phyloP scores from a whole-genome alignment of 2,329 filamentous ascomycete genomes.

The Aspergillus sp. region DNA sequence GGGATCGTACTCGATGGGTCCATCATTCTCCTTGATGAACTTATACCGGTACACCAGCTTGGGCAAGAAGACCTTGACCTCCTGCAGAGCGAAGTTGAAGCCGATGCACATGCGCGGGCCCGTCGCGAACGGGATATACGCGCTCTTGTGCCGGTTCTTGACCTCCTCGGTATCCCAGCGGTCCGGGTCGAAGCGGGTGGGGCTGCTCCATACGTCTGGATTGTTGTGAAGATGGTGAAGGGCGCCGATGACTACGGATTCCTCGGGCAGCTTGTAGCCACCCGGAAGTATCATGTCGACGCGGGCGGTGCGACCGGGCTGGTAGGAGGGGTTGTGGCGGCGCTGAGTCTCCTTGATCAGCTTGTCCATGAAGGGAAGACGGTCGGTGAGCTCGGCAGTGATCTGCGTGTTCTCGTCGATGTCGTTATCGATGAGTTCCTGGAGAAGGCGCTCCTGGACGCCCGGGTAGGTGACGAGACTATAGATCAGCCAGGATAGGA shows the following conservation, averaged over 20 bases:
- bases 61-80: conserved; percentile 57
- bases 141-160: conserved; percentile 51
- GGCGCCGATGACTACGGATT: conserved; percentile 54
- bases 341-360: conserved; percentile 60
- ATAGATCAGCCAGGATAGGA: conserved; percentile 60
- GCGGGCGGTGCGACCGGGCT: conserved; percentile 58
- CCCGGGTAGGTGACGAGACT: conserved; percentile 53
- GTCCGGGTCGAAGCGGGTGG: conserved; percentile 58
- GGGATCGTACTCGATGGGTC: conserved; percentile 40
- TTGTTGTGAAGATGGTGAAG: conserved; percentile 51
- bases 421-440: conserved; percentile 55
- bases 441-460: conserved; percentile 56
- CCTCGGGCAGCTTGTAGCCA: conserved; percentile 56
- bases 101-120: conserved; percentile 61
- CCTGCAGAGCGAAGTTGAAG: conserved; percentile 63
- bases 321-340: conserved; percentile 60
- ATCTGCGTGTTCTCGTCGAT: conserved; percentile 43
- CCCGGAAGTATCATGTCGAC: conserved; percentile 59
- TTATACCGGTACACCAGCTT: conserved; percentile 61
- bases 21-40: conserved; percentile 51
- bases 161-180: conserved; percentile 58
- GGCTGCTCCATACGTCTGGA: conserved; percentile 57
- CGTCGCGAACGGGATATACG: conserved; percentile 60
- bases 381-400: conserved; percentile 48
- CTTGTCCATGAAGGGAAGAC: conserved; percentile 45